These are phyloP conservation scores for Omphalotus guepiniiformis DNA, from an alignment of 768 basidiomycete species.

Conservation along the genomic window DNA sequence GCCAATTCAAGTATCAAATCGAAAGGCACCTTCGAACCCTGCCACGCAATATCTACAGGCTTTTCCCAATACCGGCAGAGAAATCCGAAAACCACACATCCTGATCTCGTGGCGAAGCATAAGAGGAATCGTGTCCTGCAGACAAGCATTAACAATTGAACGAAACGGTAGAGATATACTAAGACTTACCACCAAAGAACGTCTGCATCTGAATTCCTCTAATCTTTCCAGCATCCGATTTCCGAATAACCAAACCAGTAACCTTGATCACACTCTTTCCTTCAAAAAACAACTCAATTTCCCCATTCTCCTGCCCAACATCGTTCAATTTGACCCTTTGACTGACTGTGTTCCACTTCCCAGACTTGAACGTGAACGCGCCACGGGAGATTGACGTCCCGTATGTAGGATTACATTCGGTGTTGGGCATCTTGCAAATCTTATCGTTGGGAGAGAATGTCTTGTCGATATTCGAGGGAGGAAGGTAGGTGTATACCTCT, in stretches of 20 bases:
- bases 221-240: slow-evolving; percentile 44
- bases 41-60: too few species aligned
- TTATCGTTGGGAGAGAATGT: too few species aligned
- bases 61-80: too few species aligned
- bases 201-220: slow-evolving; percentile 71
- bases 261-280: slow-evolving; percentile 63
- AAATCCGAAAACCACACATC: slow-evolving; percentile 66
- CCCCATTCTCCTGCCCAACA: slow-evolving; percentile 63
- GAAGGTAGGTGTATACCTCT: slow-evolving; percentile 72
- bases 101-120: slow-evolving; percentile 61
- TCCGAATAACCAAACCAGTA: slow-evolving; percentile 49
- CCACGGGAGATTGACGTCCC: slow-evolving; percentile 70
- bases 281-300: slow-evolving; percentile 61
- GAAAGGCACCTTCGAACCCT: too few species aligned
- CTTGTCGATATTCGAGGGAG: slow-evolving; percentile 46
- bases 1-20: too few species aligned
- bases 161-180: slow-evolving; percentile 5
- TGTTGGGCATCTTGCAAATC: slow-evolving; percentile 41
- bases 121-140: slow-evolving; percentile 41
- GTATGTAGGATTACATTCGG: slow-evolving; percentile 56
- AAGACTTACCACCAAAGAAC: slow-evolving; percentile 70
- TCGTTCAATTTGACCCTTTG: slow-evolving; percentile 76
- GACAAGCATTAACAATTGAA: slow-evolving; percentile 7
- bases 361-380: slow-evolving; percentile 57
- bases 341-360: slow-evolving; percentile 63